Base-by-base conservation (phyloP, 2,329 filamentous ascomycete genomes). In the Emergomyces orientalis region DNA sequence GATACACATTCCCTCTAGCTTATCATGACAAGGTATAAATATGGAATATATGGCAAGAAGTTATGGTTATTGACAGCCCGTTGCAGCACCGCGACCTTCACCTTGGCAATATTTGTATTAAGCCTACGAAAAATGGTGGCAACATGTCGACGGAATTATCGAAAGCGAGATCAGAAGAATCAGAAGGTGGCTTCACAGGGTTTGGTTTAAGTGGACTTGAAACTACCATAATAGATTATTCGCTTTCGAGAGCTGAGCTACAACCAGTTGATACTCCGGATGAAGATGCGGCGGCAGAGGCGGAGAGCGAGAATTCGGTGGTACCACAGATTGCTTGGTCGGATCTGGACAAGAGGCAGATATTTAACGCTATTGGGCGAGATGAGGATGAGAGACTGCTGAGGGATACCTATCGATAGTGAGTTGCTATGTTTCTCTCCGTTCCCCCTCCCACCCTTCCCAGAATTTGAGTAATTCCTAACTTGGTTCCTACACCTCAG, bases 151-250 rank as follows among this genome's bases (percentile, higher is more conserved):
- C 75, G 13, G 69, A 73, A 37, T 71, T 73, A 4, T 69, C 72
- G 2, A 69, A 74, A 43, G 62, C 72, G 19, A 70, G 73, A 2
- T 65, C 74, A 47, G 69, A 68, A 22, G 66, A 69, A 25, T 67
- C 72, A 14, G 65, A 69, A n/a, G 72, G 72, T 22, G 67, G 69
- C 0, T 64, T 71, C 1, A 73, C 79, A 63, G 75, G 75, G 25
- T 74, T 86, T 30, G 79, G 80, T 2, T 78, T 84, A 63, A 84
- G 82, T 17, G 77, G 77, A 1, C 73, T 87, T 3, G 82, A 86
- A 67, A 84, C 84, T 1, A 87, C 86, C 0, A 80, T 88, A 30
- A 88, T 88, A 67, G 86, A 88, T 71, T 88, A 88, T 71, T 87
- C 86, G 1, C 79, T 88, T 43, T 87, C 85, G 0, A 81, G 86